These are phyloP conservation scores for Luzula sylvatica DNA, from an alignment of 176 grass and related monocot species.

Conservation along the genomic window DNA sequence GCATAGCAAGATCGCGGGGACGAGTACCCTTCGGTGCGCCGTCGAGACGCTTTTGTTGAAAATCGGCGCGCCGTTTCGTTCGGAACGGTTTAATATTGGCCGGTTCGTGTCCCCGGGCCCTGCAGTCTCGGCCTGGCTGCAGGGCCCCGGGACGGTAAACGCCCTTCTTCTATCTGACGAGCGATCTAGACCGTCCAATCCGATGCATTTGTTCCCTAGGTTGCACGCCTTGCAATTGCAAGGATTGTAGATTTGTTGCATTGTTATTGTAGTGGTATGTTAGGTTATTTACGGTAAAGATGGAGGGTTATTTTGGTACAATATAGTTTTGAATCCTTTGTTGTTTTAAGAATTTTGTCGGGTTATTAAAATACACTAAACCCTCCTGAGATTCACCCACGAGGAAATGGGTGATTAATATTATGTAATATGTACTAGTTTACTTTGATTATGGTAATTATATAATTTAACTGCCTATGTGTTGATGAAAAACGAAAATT, in stretches of 20 bases:
- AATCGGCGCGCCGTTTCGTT: constrained; percentile 80
- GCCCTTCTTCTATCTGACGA: constrained; percentile 61
- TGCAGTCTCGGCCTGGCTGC: constrained; percentile 74
- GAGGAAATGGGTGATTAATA: no score
- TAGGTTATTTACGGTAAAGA: no score
- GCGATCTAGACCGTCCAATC: constrained; percentile 20
- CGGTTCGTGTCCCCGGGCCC: constrained; percentile 81
- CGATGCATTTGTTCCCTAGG: constrained; percentile 38
- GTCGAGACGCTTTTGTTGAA: constrained; percentile 54
- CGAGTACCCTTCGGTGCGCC: constrained; percentile 62
- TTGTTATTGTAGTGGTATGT: not conserved
- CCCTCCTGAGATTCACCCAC: no score
- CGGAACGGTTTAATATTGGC: constrained; percentile 75
- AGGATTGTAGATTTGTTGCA: not conserved
- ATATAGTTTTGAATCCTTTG: not conserved
- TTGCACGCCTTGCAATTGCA: constrained; percentile 69
- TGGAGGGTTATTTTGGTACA: not conserved
- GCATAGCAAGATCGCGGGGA: constrained; percentile 81
- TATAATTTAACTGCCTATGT: no score
- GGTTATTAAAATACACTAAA: no score
- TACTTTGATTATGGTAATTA: no score
- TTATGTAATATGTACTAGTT: no score
- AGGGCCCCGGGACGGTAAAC: constrained; percentile 47
- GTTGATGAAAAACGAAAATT: no score
- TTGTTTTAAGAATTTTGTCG: not conserved